A percentile compares a stretch with the other conserved stretches of the same genome.
These are phyloP conservation scores for Leucosporidium yakuticum DNA, from an alignment of 768 basidiomycete species.

Conservation along the genomic window DNA sequence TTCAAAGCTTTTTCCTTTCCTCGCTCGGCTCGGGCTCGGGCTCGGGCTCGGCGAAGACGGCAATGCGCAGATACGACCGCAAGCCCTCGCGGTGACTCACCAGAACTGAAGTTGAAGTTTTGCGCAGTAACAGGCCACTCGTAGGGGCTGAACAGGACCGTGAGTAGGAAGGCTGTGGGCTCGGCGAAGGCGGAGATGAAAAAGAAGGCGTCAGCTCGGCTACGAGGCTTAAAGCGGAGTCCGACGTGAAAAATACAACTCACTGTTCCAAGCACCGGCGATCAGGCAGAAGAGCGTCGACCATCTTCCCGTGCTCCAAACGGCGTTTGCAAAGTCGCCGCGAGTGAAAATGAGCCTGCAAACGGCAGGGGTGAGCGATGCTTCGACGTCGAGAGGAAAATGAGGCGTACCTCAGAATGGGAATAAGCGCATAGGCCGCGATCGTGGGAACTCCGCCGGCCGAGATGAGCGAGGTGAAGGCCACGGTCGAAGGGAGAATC, in stretches of 20 bases:
- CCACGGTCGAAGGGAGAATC: constrained; percentile 81
- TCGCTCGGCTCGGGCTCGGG: too few species aligned
- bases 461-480: constrained; percentile 83
- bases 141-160: constrained; percentile 59
- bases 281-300: constrained; percentile 63
- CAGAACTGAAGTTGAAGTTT: constrained; percentile 74
- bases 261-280: constrained; percentile 64
- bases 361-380: not conserved
- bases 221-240: too few species aligned
- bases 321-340: constrained; percentile 63
- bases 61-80: too few species aligned
- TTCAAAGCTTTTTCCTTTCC: not conserved
- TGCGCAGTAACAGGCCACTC: constrained; percentile 69
- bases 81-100: constrained; percentile 40
- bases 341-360: constrained; percentile 63
- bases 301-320: constrained; percentile 64
- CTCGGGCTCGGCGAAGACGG: too few species aligned
- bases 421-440: constrained; percentile 78
- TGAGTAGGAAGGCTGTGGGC: constrained; percentile 30
- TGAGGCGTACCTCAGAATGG: constrained; percentile 52
- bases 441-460: constrained; percentile 81
- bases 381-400: not conserved
- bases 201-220: not conserved
- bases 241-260: not conserved
- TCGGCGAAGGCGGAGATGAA: not conserved